Percentiles rank a stretch among this genome's conserved stretches.
Evolutionary conservation across 768 basidiomycete genomes (phyloP).

Genomic region (Naganishia onofrii): DNA sequence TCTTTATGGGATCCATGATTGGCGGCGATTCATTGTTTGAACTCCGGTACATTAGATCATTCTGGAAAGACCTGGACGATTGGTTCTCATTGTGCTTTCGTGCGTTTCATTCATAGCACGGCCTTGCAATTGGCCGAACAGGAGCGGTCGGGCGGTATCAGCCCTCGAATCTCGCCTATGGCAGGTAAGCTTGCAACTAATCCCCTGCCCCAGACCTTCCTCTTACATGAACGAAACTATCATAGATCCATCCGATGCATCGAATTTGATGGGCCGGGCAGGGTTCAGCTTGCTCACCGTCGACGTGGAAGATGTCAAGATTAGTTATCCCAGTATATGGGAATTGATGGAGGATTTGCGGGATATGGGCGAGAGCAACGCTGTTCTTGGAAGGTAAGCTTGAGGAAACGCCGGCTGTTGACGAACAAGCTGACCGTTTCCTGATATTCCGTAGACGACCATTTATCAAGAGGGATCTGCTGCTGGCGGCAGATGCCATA

Average conservation of each 20-base stretch:
- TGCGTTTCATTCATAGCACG: slow-evolving; percentile 60
- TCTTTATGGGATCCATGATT: slow-evolving; percentile 90
- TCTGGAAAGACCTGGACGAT: no score
- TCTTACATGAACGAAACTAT: neutral
- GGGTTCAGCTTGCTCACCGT: slow-evolving; percentile 92
- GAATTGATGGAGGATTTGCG: slow-evolving; percentile 89
- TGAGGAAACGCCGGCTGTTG: slow-evolving; percentile 42
- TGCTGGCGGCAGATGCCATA: slow-evolving; percentile 86
- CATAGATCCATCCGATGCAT: slow-evolving; percentile 84
- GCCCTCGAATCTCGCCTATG: slow-evolving; percentile 97
- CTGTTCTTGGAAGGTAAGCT: slow-evolving; percentile 68
- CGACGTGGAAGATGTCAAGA: slow-evolving; percentile 86
- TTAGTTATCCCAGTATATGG: slow-evolving; percentile 92
- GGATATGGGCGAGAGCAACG: slow-evolving; percentile 95
- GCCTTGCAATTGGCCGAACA: slow-evolving; percentile 88
- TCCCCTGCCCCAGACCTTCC: neutral
- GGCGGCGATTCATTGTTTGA: slow-evolving; percentile 97
- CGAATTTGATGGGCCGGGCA: slow-evolving; percentile 84
- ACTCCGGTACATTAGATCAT: slow-evolving; percentile 61
- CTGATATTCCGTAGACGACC: slow-evolving; percentile 59
- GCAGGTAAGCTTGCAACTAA: slow-evolving; percentile 62
- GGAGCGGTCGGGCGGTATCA: slow-evolving; percentile 91
- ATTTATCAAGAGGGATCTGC: slow-evolving; percentile 74
- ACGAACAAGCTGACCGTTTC: neutral
- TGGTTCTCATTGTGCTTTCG: neutral